These are phyloP conservation scores for Stipa capillata DNA, from an alignment of 176 grass and related monocot species.

Conservation along the genomic window DNA sequence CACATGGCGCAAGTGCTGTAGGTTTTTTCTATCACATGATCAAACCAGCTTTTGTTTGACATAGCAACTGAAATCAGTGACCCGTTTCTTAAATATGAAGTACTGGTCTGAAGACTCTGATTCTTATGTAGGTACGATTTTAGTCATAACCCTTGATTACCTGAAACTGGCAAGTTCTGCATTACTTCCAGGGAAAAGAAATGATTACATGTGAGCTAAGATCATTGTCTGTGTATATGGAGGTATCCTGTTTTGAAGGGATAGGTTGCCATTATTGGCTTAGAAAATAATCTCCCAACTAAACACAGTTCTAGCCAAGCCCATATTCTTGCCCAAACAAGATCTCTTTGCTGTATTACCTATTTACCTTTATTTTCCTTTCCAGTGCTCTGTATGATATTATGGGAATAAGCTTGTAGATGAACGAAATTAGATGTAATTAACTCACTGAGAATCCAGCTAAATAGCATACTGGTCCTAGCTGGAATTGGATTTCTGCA, in stretches of 20 bases:
- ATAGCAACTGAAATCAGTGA: not conserved
- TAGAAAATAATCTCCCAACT: not conserved
- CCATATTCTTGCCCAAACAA: not conserved
- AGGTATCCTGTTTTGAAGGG: not conserved
- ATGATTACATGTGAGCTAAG: not conserved
- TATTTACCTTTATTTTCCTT: not conserved
- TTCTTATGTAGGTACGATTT: too few relatives aligned
- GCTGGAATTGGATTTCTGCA: not conserved
- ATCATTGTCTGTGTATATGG: not conserved
- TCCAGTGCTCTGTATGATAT: not conserved
- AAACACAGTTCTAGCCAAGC: not conserved
- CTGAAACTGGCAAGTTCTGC: not conserved
- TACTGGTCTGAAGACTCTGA: too few relatives aligned
- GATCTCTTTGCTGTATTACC: not conserved
- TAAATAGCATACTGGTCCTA: not conserved
- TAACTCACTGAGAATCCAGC: not conserved
- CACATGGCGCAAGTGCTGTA: not conserved
- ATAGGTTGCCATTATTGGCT: not conserved
- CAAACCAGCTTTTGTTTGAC: not conserved
- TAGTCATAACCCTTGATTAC: too few relatives aligned
- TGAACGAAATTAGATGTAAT: not conserved
- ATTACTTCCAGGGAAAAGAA: not conserved
- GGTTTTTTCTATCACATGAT: not conserved
- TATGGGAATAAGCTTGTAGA: not conserved
- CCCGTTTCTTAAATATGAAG: not conserved